Conservation (phyloP, 129 eudicot genomes). For the Tagetes erecta region DNA sequence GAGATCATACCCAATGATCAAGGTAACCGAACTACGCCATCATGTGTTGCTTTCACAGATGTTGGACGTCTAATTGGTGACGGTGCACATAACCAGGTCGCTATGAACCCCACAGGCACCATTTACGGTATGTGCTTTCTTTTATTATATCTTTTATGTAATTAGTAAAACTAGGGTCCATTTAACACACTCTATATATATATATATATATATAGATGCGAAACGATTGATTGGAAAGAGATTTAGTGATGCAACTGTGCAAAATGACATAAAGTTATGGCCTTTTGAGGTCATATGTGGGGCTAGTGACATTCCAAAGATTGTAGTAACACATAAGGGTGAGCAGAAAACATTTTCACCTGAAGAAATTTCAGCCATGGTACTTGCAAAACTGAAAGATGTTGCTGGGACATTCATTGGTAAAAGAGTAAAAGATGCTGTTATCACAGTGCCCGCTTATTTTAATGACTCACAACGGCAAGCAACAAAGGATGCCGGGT, state of each 20-base stretch:
- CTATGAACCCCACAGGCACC: constrained; percentile 24
- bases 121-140: constrained; percentile 21
- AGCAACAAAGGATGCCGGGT: constrained; percentile 20
- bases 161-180: background rate
- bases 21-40: constrained; percentile 29
- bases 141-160: background rate
- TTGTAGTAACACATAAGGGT: constrained; percentile 16
- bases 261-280: constrained; percentile 21
- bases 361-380: constrained; percentile 17
- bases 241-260: constrained; percentile 8
- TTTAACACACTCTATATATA: background rate
- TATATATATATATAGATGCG: background rate
- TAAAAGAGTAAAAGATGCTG: constrained; percentile 17
- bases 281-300: constrained; percentile 3
- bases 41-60: constrained; percentile 33
- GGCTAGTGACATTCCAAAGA: constrained; percentile 11
- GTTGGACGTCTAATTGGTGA: constrained; percentile 24
- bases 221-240: constrained; percentile 16
- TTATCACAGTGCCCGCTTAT: constrained; percentile 17
- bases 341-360: constrained; percentile 4
- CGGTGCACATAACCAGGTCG: constrained; percentile 21
- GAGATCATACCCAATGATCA: constrained; percentile 31
- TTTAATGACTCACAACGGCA: constrained; percentile 16
- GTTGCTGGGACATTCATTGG: constrained; percentile 19
- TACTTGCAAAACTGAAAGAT: constrained; percentile 12